phyloP scores from a whole-genome alignment of 2,329 filamentous ascomycete genomes.

The Blastomyces silverae region DNA sequence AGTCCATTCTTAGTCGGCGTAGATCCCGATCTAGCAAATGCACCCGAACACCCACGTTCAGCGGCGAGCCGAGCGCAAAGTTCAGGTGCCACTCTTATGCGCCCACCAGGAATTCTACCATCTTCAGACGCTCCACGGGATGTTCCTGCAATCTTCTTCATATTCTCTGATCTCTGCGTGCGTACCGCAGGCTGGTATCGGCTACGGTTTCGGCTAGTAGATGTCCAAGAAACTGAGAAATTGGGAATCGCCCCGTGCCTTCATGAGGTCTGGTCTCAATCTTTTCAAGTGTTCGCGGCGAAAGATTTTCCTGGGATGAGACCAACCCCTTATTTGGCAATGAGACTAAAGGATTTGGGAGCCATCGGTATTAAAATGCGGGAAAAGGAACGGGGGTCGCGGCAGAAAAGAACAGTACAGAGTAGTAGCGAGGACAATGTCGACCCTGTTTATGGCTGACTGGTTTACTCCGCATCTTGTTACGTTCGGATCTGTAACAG shows the following conservation, averaged over 20 bases:
- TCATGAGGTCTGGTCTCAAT: constrained; percentile 37
- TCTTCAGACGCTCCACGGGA: constrained; percentile 17
- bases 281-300: constrained; percentile 39
- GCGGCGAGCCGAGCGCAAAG: constrained; percentile 1
- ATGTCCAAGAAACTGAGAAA: constrained; percentile 32
- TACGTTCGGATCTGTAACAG: background rate
- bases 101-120: background rate
- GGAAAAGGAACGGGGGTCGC: constrained; percentile 25
- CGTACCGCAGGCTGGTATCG: constrained; percentile 42
- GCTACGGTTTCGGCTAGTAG: constrained; percentile 43
- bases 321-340: constrained; percentile 36
- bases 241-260: constrained; percentile 35
- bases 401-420: background rate
- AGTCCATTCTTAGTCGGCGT: constrained; percentile 39
- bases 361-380: constrained; percentile 39
- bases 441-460: background rate
- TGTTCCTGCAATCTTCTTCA: constrained; percentile 41
- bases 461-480: background rate
- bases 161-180: constrained; percentile 44
- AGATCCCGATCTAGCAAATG: constrained; percentile 40
- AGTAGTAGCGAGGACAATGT: background rate
- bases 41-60: constrained; percentile 33
- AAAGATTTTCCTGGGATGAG: constrained; percentile 43
- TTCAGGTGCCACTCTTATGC: background rate
- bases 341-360: constrained; percentile 37